Evolutionary conservation across 1,139 yeast species (phyloP).

Genomic region (Candida freyschussii): DNA sequence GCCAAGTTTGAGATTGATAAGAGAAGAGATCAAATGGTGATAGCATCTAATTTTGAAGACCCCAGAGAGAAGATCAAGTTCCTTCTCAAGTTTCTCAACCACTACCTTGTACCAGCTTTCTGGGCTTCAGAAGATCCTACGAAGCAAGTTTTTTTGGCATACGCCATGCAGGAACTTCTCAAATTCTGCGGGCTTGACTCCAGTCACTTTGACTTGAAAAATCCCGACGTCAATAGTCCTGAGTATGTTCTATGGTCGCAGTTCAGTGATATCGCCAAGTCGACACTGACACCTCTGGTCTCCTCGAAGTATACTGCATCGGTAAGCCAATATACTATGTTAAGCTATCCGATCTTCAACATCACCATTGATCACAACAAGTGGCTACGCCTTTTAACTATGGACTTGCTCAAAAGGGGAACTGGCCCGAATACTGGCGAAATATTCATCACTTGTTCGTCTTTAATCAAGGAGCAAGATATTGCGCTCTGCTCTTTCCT

Average conservation of each 20-base stretch:
- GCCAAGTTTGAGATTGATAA: conserved; percentile 51
- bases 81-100: conserved; percentile 60
- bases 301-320: conserved; percentile 66
- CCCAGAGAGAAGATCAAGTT: conserved; percentile 61
- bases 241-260: conserved; percentile 50
- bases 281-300: conserved; percentile 72
- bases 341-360: conserved; percentile 47
- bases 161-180: conserved; percentile 83
- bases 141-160: conserved; percentile 79
- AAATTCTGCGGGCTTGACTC: conserved; percentile 53
- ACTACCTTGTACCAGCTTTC: conserved; percentile 69
- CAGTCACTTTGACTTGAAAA: conserved; percentile 31
- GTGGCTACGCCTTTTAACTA: conserved; percentile 72
- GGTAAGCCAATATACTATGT: conserved; percentile 37
- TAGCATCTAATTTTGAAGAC: conserved; percentile 58
- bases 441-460: conserved; percentile 62
- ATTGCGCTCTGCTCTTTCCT: conserved; percentile 62
- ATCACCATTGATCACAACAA: conserved; percentile 38
- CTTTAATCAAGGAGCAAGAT: conserved; percentile 69
- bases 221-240: conserved; percentile 28
- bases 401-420: conserved; percentile 53
- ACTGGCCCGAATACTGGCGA: conserved; percentile 35
- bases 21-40: conserved; percentile 40
- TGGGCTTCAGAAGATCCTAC: conserved; percentile 89
- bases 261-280: conserved; percentile 63